Conservation (phyloP, 1,284 basidiomycete species). For the Marasmius oreades region DNA sequence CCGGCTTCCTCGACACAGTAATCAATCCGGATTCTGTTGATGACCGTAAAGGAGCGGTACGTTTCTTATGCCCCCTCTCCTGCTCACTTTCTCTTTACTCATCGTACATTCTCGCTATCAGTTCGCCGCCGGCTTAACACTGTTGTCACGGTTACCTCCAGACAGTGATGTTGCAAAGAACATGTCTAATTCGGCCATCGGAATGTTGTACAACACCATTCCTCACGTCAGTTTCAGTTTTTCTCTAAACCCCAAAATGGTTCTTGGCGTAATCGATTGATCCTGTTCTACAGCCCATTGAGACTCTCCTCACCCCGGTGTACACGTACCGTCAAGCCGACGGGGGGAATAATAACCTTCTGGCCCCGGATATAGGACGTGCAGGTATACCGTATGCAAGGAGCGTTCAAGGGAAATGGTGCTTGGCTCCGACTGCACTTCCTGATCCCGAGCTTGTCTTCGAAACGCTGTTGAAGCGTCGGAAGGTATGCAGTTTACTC, state of each 20-base stretch:
- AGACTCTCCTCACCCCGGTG: conserved; percentile 32
- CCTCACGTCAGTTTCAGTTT: conserved; percentile 32
- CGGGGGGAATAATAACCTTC: conserved; percentile 39
- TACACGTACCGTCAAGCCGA: conserved; percentile 36
- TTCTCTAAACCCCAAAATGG: too few relatives aligned
- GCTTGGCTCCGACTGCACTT: conserved; percentile 29
- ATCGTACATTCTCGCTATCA: conserved; percentile 10
- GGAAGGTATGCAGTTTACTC: conserved; percentile 25
- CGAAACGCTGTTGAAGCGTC: conserved; percentile 41
- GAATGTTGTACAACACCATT: conserved; percentile 40
- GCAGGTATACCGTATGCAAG: conserved; percentile 43
- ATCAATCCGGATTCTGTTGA: conserved; percentile 30
- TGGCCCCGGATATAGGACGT: conserved; percentile 38
- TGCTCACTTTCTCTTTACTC: neutral
- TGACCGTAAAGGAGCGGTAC: conserved; percentile 31
- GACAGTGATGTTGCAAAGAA: conserved; percentile 20
- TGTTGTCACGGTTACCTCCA: conserved; percentile 29
- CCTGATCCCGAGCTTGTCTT: conserved; percentile 23
- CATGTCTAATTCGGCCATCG: conserved; percentile 25
- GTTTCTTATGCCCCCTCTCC: conserved; percentile 1
- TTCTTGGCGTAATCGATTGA: too few relatives aligned
- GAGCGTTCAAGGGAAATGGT: conserved; percentile 37
- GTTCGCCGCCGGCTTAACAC: conserved; percentile 28
- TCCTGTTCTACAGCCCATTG: neutral
- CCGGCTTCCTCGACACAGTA: conserved; percentile 25